Conservation (phyloP, 108 stramenopile species). For the Cylindrotheca fusiformis region DNA sequence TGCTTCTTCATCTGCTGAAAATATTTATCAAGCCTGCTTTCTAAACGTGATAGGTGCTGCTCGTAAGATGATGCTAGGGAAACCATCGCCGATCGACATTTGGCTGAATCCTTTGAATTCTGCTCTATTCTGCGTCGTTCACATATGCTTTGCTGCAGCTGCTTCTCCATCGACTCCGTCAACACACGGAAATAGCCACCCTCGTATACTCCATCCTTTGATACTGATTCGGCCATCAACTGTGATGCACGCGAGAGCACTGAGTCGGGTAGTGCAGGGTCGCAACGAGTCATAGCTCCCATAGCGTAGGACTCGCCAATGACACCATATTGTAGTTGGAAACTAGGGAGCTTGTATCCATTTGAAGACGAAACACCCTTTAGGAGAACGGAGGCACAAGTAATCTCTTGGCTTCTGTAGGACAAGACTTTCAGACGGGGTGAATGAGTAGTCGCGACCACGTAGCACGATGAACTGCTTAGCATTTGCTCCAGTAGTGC, state of each 20-base stretch:
- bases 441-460: constrained; percentile 82
- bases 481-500: constrained; percentile 71
- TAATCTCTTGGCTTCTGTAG: constrained; percentile 42
- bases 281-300: constrained; percentile 57
- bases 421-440: constrained; percentile 73
- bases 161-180: constrained; percentile 49
- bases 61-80: constrained; percentile 55
- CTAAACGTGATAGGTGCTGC: constrained; percentile 41
- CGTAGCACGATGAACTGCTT: constrained; percentile 21
- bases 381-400: constrained; percentile 64
- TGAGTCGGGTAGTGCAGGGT: constrained; percentile 55
- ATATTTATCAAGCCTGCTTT: constrained; percentile 39
- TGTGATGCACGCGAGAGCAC: constrained; percentile 62
- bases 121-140: constrained; percentile 29
- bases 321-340: constrained; percentile 63
- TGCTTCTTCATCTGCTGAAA: constrained; percentile 37
- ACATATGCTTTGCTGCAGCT: constrained; percentile 24
- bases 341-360: constrained; percentile 38
- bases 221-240: constrained; percentile 16
- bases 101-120: constrained; percentile 19
- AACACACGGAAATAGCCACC: constrained; percentile 30
- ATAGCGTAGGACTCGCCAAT: constrained; percentile 78
- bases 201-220: not conserved
- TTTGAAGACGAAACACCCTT: constrained; percentile 8
- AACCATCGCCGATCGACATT: constrained; percentile 52